phyloP scores from a whole-genome alignment of 441 rosid genomes.

The Pelargonium cotyledonis region DNA sequence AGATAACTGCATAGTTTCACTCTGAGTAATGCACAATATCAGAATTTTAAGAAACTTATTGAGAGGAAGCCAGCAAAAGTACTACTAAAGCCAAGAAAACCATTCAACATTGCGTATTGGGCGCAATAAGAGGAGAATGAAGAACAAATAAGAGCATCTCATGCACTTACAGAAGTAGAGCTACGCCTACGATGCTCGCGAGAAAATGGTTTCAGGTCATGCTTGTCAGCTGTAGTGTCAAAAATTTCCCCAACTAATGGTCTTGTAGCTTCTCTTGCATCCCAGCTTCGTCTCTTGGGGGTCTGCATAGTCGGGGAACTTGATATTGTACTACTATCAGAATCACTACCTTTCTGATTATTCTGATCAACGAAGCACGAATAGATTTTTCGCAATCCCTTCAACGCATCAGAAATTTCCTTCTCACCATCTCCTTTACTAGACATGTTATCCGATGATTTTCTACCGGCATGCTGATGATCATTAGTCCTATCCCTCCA shows the following conservation, averaged over 20 bases:
- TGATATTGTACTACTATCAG: slow-evolving; percentile 27
- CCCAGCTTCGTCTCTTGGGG: slow-evolving; percentile 50
- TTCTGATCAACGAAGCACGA: slow-evolving; percentile 4
- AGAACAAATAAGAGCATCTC: not conserved
- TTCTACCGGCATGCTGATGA: too few relatives aligned
- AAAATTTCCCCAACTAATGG: slow-evolving; percentile 20
- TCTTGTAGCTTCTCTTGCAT: slow-evolving; percentile 22
- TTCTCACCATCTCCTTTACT: slow-evolving; percentile 23
- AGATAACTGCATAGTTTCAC: slow-evolving; percentile 28
- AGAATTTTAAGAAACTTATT: not conserved
- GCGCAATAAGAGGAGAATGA: not conserved
- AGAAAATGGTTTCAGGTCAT: slow-evolving; percentile 23
- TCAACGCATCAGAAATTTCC: slow-evolving; percentile 8
- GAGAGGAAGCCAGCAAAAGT: too few relatives aligned
- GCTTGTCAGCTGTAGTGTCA: slow-evolving; percentile 28
- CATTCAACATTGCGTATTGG: too few relatives aligned
- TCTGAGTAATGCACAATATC: not conserved
- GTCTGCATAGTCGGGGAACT: slow-evolving; percentile 20
- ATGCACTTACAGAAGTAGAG: not conserved
- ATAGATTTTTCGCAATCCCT: slow-evolving; percentile 18
- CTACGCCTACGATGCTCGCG: slow-evolving; percentile 7
- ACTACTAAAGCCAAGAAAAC: too few relatives aligned
- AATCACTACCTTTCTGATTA: slow-evolving; percentile 29
- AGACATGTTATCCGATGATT: not conserved
- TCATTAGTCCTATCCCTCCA: too few relatives aligned